Percentiles rank a stretch among this genome's conserved stretches.
Evolutionary conservation across 805 yeast species (phyloP).

Genomic region (Brettanomyces bruxellensis): DNA sequence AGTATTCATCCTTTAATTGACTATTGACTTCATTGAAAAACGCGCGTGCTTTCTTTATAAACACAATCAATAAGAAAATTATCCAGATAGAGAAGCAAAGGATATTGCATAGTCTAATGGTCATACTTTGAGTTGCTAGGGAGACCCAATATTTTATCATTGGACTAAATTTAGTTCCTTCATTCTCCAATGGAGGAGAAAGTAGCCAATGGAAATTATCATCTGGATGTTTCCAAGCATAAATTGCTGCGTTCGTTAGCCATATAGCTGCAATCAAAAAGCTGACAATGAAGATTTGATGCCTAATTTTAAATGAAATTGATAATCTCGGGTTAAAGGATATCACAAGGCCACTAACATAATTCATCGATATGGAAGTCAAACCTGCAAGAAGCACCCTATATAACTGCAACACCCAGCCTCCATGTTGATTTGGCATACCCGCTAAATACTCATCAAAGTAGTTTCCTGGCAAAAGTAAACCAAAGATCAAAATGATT

Average conservation of each 20-base stretch:
- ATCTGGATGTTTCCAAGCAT: neutral
- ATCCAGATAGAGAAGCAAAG: conserved; percentile 1
- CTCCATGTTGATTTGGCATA: neutral
- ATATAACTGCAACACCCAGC: neutral
- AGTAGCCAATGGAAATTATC: neutral
- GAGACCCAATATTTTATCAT: neutral
- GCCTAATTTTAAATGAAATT: neutral
- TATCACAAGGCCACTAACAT: neutral
- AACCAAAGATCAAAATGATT: neutral
- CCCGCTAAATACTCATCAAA: neutral
- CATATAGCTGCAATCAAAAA: neutral
- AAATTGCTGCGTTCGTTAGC: neutral
- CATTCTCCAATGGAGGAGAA: neutral
- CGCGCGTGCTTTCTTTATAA: neutral
- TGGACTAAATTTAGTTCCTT: neutral
- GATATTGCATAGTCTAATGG: neutral
- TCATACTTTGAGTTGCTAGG: neutral
- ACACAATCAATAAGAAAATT: neutral
- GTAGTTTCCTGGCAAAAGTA: neutral
- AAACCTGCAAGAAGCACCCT: neutral
- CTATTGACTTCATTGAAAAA: neutral
- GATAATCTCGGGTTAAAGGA: neutral
- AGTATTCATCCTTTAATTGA: conserved; percentile 17
- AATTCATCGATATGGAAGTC: neutral
- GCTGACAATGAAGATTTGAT: neutral